Base-by-base conservation (phyloP, 495 filamentous ascomycete genomes). In the Penicillium malachiteum region DNA sequence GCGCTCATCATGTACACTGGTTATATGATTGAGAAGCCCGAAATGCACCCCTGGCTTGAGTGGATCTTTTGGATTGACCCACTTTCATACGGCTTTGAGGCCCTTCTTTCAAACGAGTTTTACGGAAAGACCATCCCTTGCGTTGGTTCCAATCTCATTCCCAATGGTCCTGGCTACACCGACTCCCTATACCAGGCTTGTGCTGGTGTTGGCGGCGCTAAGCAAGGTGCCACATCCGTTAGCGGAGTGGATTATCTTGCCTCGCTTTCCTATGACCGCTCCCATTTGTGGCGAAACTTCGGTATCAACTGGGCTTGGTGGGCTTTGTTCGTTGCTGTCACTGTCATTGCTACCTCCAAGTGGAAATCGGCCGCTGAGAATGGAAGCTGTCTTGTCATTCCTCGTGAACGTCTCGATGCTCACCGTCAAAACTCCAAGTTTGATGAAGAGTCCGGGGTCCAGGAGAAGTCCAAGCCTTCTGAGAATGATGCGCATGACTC, bases 31-130 rank as follows among this genome's bases (percentile, higher is more conserved):
- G 80, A 86, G 3, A 84, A 83, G 7, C 74, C 73, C 0, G 65
- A 83, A 43, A 88, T 94, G 84, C 80, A 85, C 54, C 80, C 84
- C 0, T 96, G 91, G 91, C 86, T 92, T 54, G 77, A 76, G 5
- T 92, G 89, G 89, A 72, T 93, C 3, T 80, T 78, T 51, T 87
- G 81, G 69, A 78, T 93, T 50, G 86, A 92, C 56, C 91, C 91
- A 0, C 63, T 92, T 7, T 70, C 82, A 0, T 96, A 91, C 56
- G 81, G 81, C 0, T 91, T 90, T 52, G 87, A 91, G 55, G 83
- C 79, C 7, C 77, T 88, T 9, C 63, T 90, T 4, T 71, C 81
- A 1, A 88, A 83, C 55, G 89, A 94, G 59, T 87, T 91, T 54
- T 69, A 82, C 59, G 69, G 63, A 21, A 75, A 76, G 11, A 55